Conservation (phyloP, 352 stramenopile genomes). For the Globisporangium rhizosaccharum region DNA sequence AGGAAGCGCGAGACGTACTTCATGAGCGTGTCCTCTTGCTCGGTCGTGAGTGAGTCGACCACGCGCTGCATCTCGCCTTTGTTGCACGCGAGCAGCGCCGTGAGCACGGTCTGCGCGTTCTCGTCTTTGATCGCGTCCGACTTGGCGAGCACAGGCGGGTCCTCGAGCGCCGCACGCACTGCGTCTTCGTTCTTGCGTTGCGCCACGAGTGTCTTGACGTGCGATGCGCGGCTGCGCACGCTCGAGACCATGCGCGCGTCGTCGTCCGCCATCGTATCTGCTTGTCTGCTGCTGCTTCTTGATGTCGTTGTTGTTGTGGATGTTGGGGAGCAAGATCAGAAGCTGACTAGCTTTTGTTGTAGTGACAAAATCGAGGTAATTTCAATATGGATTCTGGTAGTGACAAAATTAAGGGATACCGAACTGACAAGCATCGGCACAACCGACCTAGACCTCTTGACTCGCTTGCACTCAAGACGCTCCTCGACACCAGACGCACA, state of each 20-base stretch:
- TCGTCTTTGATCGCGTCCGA: constrained; percentile 57
- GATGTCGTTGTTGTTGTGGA: neutral
- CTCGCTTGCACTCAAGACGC: too few relatives aligned
- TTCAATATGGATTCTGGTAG: neutral
- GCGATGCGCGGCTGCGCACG: constrained; percentile 54
- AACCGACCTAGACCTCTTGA: too few relatives aligned
- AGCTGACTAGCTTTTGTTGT: neutral
- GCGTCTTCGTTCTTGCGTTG: constrained; percentile 82
- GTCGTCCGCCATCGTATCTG: constrained; percentile 43
- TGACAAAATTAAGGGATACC: neutral
- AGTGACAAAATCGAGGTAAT: neutral
- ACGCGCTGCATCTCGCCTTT: constrained; percentile 84
- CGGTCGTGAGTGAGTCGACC: constrained; percentile 63
- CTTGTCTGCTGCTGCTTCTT: neutral
- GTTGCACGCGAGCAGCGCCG: constrained; percentile 73
- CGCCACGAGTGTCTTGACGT: constrained; percentile 65
- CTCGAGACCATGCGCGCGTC: constrained; percentile 43
- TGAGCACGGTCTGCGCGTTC: constrained; percentile 78
- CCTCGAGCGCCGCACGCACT: constrained; percentile 61
- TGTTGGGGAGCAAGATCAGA: neutral
- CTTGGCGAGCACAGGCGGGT: constrained; percentile 64
- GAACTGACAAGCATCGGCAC: too few relatives aligned
- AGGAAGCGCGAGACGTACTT: constrained; percentile 88
- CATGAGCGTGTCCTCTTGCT: constrained; percentile 81
- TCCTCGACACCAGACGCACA: neutral